Base-by-base conservation (phyloP, 305 asterid genomes). In the Fraxinus sp. region DNA sequence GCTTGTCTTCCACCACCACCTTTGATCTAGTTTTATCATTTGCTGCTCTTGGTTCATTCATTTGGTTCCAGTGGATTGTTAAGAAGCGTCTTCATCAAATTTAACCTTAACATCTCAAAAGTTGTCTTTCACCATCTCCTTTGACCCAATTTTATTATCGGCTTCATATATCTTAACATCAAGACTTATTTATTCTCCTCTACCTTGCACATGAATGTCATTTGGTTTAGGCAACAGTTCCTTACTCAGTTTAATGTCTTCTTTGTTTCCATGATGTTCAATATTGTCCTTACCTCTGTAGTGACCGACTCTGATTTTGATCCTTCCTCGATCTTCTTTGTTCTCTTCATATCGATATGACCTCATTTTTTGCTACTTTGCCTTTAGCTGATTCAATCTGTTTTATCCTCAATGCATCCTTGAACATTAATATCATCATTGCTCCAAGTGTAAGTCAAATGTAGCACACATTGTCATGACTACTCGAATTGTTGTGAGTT, bases 371-470 rank as follows among this genome's bases (percentile, higher is more conserved):
- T 44, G 35, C 68, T 20, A 20, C 68, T 32, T 26, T 33, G 37
- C 52, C 72, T 57, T 64, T 70, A 22, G 57, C 83, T 20, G 35
- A 79, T 8, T 80, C 87, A 57, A 62, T 1, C 1, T 13, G 33
- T n/a, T 7, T 16, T 20, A 3, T 72, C 24, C 36, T 59, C 20
- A 2, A 8, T 30, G 37, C 81, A 66, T 66, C 20, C 84, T 72
- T 49, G 64, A 26, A 37, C 74, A 22, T 37, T 33, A 7, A 62
- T 13, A 49, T 86, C 84, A 80, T 80, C 87, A 71, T 77, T 36
- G 9, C 41, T 36, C 0, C 41, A 7, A 7, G 41, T 36, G 9
- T 36, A 36, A 36, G 41, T 7, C 1, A 36, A 36, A 36, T 6
- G 9, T 7, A 36, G 41, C 41, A 36, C 41, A 36, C 41, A 7